A percentile compares a stretch with the other conserved stretches of the same genome.
Conservation (phyloP, 306 rosid genomes). For the Vigna unguiculata region DNA sequence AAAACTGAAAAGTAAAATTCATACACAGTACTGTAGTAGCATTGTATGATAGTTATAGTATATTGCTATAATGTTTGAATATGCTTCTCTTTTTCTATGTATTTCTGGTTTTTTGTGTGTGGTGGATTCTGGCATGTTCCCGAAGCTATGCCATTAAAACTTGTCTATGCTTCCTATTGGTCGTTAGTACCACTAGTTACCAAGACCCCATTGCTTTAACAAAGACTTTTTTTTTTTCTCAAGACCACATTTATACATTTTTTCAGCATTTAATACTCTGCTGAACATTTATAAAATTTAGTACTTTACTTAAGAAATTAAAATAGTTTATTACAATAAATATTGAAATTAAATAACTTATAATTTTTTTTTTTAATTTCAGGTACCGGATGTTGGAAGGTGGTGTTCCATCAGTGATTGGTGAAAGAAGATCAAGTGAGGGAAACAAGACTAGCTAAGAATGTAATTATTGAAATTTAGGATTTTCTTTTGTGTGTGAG, state of each 20-base stretch:
- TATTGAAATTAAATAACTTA: too few species aligned
- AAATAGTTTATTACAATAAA: too few species aligned
- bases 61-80: slow-evolving; percentile 17
- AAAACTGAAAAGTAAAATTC: slow-evolving; percentile 35
- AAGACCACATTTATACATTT: slow-evolving; percentile 33
- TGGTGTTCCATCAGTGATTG: too few species aligned
- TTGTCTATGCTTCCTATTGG: slow-evolving; percentile 40
- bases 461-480: too few species aligned
- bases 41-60: slow-evolving; percentile 9
- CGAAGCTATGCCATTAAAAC: slow-evolving; percentile 74
- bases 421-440: too few species aligned
- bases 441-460: too few species aligned
- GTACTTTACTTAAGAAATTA: too few species aligned
- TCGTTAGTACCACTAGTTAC: slow-evolving; percentile 34
- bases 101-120: slow-evolving; percentile 4
- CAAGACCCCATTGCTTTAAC: slow-evolving; percentile 37
- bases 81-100: slow-evolving; percentile 12
- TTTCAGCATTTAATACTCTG: neutral
- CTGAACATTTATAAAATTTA: too few species aligned
- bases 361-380: too few species aligned
- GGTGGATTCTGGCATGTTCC: slow-evolving; percentile 48
- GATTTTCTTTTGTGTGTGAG: too few species aligned
- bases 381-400: too few species aligned
- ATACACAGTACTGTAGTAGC: neutral
- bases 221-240: slow-evolving; percentile 31